phyloP scores from a whole-genome alignment of 1,284 basidiomycete species.

The Apiotrichum akiyoshidainum region DNA sequence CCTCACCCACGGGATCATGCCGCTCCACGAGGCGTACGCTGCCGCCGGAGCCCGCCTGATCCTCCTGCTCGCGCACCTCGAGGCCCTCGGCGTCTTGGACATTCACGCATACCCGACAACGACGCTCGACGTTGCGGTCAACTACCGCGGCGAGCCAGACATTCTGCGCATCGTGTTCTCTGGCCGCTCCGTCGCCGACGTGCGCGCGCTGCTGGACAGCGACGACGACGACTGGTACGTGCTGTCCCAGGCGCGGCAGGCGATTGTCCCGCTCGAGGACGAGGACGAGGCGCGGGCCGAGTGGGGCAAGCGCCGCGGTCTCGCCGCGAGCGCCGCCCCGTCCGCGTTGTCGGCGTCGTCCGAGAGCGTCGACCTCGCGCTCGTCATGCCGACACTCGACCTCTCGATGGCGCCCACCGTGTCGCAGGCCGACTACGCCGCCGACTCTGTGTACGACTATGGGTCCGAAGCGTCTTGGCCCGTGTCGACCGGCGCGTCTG shows the following conservation, averaged over 20 bases:
- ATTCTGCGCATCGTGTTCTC: constrained; percentile 35
- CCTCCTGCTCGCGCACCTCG: constrained; percentile 37
- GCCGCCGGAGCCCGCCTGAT: constrained; percentile 29
- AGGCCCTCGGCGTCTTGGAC: constrained; percentile 31
- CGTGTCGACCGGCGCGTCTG: not conserved
- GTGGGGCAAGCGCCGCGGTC: constrained; percentile 15
- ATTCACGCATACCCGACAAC: constrained; percentile 7
- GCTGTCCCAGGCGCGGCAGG: constrained; percentile 11
- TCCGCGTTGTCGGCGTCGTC: not conserved
- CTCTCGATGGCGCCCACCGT: constrained; percentile 6
- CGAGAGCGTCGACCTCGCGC: constrained; percentile 12
- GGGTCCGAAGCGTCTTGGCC: not conserved
- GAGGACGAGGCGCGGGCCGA: constrained; percentile 23
- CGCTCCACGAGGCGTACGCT: constrained; percentile 34
- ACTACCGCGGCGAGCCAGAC: constrained; percentile 30
- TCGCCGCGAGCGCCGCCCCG: not conserved
- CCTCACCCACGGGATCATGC: constrained; percentile 32
- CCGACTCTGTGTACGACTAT: not conserved
- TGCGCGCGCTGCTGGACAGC: constrained; percentile 33
- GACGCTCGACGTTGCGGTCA: constrained; percentile 10
- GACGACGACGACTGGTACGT: constrained; percentile 34
- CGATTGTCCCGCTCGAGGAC: constrained; percentile 18
- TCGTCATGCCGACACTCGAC: constrained; percentile 39
- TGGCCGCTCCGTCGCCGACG: constrained; percentile 29
- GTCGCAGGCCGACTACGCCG: not conserved